Base-by-base conservation (phyloP, 805 yeast species). In the Ogataea paraovalis region DNA sequence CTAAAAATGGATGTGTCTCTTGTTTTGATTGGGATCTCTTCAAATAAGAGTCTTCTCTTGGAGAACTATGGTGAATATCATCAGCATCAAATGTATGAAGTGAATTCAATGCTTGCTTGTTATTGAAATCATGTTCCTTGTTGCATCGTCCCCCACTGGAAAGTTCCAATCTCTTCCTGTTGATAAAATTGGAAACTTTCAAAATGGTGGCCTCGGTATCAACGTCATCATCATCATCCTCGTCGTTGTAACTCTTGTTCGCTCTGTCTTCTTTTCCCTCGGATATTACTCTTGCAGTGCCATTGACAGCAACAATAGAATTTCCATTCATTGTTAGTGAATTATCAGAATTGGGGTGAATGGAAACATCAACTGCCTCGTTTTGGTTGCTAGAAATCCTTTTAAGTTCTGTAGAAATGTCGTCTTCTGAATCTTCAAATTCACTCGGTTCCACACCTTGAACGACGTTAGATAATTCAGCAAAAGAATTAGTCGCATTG, bases 131-230 rank as follows among this genome's bases (percentile, higher is more conserved):
- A 30, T 30, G 16, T 30, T 30, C 34, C 34, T 30, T 30, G 5
- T 30, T 30, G 16, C 16, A 5, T 30, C 34, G 13, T 30, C 34
- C 34, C 16, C 20, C 13, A 34, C 16, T 21, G 9, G 44, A 41
- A 13, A 42, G 18, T 18, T 47, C 43, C 38, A 45, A 39, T 39
- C 52, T 37, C 37, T 58, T 59, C 32, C 36, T 45, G 12, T 54
- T 47, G 9, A 62, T 55, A 40, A 62, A 60, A 9, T 55, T 45
- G 21, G 57, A 48, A 23, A 62, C 61, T 43, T 50, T 57, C 21
- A 53, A 32, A n/a, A 62, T 60, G 12, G 66, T 60, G 4, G 58
- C 59, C 33, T 50, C 56, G 2, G 57, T 49, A 39, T 56, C 55
- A 12, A 52, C 43, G 12, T 41, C 47, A 13, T 51, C 52, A 6